phyloP scores from a whole-genome alignment of 1,139 yeast species.

The Taiozyma sp. region DNA sequence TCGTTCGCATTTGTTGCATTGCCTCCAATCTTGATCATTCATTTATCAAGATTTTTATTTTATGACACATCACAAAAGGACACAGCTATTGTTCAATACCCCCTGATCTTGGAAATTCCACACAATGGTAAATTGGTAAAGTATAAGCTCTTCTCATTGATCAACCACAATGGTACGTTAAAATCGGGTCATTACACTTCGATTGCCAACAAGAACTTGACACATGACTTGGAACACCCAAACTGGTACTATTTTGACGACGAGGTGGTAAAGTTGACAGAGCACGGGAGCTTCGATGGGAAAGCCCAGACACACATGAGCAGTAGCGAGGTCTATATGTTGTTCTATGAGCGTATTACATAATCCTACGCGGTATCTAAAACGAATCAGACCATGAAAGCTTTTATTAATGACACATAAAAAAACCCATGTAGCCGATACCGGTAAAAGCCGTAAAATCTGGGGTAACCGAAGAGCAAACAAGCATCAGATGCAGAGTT shows the following conservation, averaged over 20 bases:
- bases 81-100: slow-evolving; percentile 48
- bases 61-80: slow-evolving; percentile 52
- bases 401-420: background rate
- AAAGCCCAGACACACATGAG: slow-evolving; percentile 34
- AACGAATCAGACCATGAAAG: background rate
- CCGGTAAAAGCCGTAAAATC: slow-evolving; percentile 1
- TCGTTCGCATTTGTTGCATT: slow-evolving; percentile 54
- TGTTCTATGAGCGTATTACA: slow-evolving; percentile 48
- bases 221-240: slow-evolving; percentile 29
- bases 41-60: slow-evolving; percentile 54
- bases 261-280: slow-evolving; percentile 46
- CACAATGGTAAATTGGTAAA: slow-evolving; percentile 35
- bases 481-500: too few relatives aligned
- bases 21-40: slow-evolving; percentile 61
- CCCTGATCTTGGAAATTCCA: slow-evolving; percentile 44
- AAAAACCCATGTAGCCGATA: too few relatives aligned
- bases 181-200: slow-evolving; percentile 75
- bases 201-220: slow-evolving; percentile 44
- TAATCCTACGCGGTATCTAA: background rate
- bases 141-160: slow-evolving; percentile 54
- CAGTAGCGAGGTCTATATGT: slow-evolving; percentile 65
- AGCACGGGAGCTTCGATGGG: slow-evolving; percentile 40
- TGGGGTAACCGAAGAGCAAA: background rate
- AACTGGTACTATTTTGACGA: slow-evolving; percentile 76
- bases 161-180: slow-evolving; percentile 66